phyloP scores from a whole-genome alignment of 177 flowering plant species.

The Vitis hybrid region DNA sequence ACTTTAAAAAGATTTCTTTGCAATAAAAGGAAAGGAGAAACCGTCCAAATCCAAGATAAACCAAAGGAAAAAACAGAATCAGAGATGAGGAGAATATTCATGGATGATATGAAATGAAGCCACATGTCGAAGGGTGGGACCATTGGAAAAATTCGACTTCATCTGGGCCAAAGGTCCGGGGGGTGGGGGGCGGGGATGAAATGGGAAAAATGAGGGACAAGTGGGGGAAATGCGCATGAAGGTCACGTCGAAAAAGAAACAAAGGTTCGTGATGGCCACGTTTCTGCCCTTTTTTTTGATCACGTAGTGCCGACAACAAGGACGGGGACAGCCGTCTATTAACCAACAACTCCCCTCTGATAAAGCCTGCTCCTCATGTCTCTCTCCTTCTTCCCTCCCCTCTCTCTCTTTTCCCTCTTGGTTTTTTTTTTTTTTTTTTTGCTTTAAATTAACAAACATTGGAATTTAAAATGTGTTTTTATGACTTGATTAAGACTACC shows the following conservation, averaged over 20 bases:
- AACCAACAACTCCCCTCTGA: slow-evolving; percentile 20
- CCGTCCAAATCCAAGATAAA: too few species aligned
- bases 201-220: not conserved
- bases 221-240: slow-evolving; percentile 11
- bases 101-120: too few species aligned
- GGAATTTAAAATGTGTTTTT: too few species aligned
- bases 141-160: not conserved
- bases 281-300: not conserved
- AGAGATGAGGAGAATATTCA: too few species aligned
- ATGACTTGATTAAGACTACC: not conserved
- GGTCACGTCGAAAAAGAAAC: slow-evolving; percentile 12
- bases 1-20: not conserved
- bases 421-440: not conserved
- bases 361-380: slow-evolving; percentile 28
- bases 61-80: too few species aligned
- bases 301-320: slow-evolving; percentile 27
- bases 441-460: too few species aligned
- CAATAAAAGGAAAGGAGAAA: too few species aligned
- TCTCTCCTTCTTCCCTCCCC: not conserved
- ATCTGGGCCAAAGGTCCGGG: not conserved
- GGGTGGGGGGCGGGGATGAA: not conserved
- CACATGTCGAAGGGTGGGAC: too few species aligned
- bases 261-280: slow-evolving; percentile 19
- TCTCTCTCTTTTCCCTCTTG: not conserved
- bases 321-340: slow-evolving; percentile 33